Base-by-base conservation (phyloP, 78 protist genomes). In the Tieghemostelium lacteum region DNA sequence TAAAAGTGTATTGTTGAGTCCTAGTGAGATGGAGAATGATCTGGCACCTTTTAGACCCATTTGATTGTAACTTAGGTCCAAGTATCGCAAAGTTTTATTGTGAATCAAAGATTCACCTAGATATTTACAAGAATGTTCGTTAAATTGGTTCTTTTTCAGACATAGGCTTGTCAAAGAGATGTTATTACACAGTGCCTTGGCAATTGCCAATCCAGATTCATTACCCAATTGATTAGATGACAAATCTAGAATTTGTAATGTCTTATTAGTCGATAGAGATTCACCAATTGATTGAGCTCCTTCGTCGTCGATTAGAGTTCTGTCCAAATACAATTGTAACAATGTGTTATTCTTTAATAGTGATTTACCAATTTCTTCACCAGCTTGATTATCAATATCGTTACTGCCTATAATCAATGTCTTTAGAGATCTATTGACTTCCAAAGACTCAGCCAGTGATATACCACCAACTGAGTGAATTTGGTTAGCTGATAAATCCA, bases 21-120 rank as follows among this genome's bases (percentile, higher is more conserved):
- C 60, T 2, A 83, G 69, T 3, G 89, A 70, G 24, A 54, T 60
- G 54, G 89, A 54, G 22, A 83, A 33, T 26, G 76, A 57, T 29
- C 61, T 60, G 24, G 76, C 89, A 54, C 89, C 89, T 17, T 70
- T 58, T 37, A 2, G 49, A 2, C 75, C 89, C 10, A 83, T 62
- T 50, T 67, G 73, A 36, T 62, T 72, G 66, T 66, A 71, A 40
- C 61, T 49, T 49, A 83, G 63, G 31, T 83, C 74, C 42, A 83
- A 28, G n/a, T 14, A 19, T 12, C 50, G 20, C 19, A 83, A 57
- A 14, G 37, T 69, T 2, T 8, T 14, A 50, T 83, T 83, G 40
- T 33, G 12, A 20, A 42, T 29, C 26, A 83, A 66, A 0, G 89
- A 45, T 1, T 83, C 75, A 45, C 70, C 89, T 49, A 83, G 26